phyloP scores from a whole-genome alignment of 257 asterid species.

The Mentha longifolia region DNA sequence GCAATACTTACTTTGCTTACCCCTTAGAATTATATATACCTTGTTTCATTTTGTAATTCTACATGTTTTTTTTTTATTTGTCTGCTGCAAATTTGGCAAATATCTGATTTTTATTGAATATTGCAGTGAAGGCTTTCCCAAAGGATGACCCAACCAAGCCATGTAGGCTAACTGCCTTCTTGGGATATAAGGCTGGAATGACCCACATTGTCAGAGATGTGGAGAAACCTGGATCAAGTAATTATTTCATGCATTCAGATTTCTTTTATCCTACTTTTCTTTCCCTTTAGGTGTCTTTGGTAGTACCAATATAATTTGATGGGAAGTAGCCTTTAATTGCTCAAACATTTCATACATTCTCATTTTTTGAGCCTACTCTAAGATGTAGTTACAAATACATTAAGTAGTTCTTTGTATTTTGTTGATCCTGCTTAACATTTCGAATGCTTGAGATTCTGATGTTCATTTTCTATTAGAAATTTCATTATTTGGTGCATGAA shows the following conservation, averaged over 20 bases:
- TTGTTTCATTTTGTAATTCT: not conserved
- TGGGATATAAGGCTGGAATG: conserved; percentile 71
- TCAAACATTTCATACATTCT: too few relatives aligned
- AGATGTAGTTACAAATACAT: too few relatives aligned
- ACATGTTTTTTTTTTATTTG: not conserved
- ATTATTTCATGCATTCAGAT: not conserved
- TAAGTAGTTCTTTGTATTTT: too few relatives aligned
- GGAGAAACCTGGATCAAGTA: conserved; percentile 71
- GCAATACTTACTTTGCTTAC: too few relatives aligned
- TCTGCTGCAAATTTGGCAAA: too few relatives aligned
- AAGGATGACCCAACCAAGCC: conserved; percentile 64
- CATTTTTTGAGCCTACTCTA: not conserved
- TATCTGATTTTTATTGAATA: not conserved
- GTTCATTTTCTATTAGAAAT: not conserved
- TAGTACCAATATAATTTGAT: not conserved
- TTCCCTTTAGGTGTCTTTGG: not conserved
- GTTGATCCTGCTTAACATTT: too few relatives aligned
- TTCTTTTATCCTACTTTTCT: not conserved
- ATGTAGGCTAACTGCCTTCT: conserved; percentile 57
- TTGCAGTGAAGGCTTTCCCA: conserved; percentile 73
- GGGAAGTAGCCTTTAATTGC: not conserved
- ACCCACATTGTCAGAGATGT: conserved; percentile 70
- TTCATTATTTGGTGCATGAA: not conserved
- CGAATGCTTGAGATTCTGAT: too few relatives aligned
- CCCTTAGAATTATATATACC: not conserved